Conservation (phyloP, 306 rosid species). For the Rosa lucieae region DNA sequence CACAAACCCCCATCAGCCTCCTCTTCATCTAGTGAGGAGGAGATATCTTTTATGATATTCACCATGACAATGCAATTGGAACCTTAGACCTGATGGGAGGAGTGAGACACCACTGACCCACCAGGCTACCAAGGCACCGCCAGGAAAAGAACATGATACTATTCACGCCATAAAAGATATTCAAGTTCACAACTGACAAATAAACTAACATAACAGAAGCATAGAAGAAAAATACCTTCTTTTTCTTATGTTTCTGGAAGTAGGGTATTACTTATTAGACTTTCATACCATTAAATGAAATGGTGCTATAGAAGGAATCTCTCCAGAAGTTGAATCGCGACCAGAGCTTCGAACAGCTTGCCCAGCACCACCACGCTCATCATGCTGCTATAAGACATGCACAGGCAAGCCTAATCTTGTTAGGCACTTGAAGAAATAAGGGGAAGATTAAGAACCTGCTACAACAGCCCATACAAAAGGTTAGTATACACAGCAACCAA, state of each 20-base stretch:
- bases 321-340: slow-evolving; percentile 54
- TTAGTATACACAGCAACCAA: too few species aligned
- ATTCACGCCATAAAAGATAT: neutral
- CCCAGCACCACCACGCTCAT: slow-evolving; percentile 50
- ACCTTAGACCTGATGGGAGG: neutral
- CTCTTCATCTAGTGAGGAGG: neutral
- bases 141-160: too few species aligned
- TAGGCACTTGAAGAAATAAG: slow-evolving; percentile 44
- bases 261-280: neutral
- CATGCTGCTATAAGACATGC: slow-evolving; percentile 79
- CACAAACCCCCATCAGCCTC: too few species aligned
- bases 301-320: slow-evolving; percentile 31
- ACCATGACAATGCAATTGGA: neutral
- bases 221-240: neutral
- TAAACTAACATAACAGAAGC: neutral
- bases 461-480: slow-evolving; percentile 7
- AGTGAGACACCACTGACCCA: neutral
- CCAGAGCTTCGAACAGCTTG: slow-evolving; percentile 55
- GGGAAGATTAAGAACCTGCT: slow-evolving; percentile 50
- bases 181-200: neutral
- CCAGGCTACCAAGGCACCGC: neutral
- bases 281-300: neutral
- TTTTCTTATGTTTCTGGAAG: neutral
- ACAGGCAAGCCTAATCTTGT: slow-evolving; percentile 68
- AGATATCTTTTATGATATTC: neutral